These are phyloP conservation scores for Sphagnum magellanicum DNA, from an alignment of 228 moss, liverwort and hornwort species.

Conservation along the genomic window DNA sequence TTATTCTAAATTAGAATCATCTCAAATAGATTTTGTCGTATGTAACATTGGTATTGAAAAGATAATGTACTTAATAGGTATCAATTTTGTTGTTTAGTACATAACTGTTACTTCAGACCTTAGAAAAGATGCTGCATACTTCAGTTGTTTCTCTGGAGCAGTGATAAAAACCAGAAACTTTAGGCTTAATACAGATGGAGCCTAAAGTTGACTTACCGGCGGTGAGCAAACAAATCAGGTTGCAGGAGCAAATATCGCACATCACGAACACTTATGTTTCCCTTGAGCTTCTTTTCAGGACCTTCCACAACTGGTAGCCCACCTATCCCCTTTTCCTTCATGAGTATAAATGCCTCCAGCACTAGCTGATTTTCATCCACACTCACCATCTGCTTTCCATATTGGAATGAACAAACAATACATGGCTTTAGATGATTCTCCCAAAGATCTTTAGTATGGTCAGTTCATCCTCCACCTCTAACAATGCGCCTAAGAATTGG, in stretches of 20 bases:
- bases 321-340: slow-evolving; percentile 67
- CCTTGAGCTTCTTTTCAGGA: slow-evolving; percentile 42
- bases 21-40: background rate
- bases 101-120: background rate
- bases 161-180: background rate
- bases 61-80: background rate
- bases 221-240: slow-evolving; percentile 66
- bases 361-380: slow-evolving; percentile 52
- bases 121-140: background rate
- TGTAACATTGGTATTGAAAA: background rate
- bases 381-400: slow-evolving; percentile 39
- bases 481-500: background rate
- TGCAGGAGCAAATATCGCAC: slow-evolving; percentile 70
- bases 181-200: background rate
- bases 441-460: background rate
- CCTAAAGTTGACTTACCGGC: slow-evolving; percentile 38
- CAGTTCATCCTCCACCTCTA: background rate
- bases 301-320: slow-evolving; percentile 86
- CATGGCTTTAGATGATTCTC: background rate
- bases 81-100: background rate
- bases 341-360: slow-evolving; percentile 76
- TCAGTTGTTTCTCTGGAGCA: background rate
- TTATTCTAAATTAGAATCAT: background rate
- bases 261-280: slow-evolving; percentile 74
- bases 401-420: background rate